phyloP scores from a whole-genome alignment of 139 green algal genomes.

The Ostreobium quekettii region DNA sequence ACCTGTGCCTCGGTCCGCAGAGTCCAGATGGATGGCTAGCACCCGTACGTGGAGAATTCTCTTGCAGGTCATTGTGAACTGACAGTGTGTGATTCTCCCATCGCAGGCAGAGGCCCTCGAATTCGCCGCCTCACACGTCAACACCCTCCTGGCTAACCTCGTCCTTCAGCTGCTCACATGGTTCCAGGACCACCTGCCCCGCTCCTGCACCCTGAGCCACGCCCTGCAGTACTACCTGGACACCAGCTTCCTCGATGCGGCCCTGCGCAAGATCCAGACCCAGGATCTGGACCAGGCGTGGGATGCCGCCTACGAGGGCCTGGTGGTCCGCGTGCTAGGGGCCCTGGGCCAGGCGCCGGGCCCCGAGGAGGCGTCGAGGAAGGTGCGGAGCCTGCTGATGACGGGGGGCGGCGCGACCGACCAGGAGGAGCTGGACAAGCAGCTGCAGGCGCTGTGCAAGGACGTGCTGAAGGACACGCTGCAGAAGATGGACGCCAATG shows the following conservation, averaged over 20 bases:
- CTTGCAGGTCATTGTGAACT: too few relatives aligned
- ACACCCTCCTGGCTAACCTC: background rate
- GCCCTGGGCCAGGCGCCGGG: background rate
- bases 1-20: too few relatives aligned
- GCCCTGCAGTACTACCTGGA: background rate
- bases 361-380: too few relatives aligned
- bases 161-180: background rate
- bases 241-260: background rate
- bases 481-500: background rate
- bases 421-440: conserved; percentile 1
- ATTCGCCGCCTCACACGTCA: background rate
- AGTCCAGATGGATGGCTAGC: too few relatives aligned
- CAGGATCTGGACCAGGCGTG: background rate
- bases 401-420: too few relatives aligned
- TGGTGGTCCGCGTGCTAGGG: background rate
- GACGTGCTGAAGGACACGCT: background rate
- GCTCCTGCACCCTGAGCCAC: background rate
- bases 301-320: background rate
- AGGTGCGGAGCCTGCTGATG: too few relatives aligned
- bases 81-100: too few relatives aligned
- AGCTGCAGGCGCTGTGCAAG: background rate
- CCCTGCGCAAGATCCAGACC: background rate
- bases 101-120: background rate
- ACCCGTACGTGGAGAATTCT: too few relatives aligned
- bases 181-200: background rate